Evolutionary conservation across 768 basidiomycete species (phyloP), one percentile per base, ranked within the genome.

Genomic region (Leccinum broughii): DNA sequence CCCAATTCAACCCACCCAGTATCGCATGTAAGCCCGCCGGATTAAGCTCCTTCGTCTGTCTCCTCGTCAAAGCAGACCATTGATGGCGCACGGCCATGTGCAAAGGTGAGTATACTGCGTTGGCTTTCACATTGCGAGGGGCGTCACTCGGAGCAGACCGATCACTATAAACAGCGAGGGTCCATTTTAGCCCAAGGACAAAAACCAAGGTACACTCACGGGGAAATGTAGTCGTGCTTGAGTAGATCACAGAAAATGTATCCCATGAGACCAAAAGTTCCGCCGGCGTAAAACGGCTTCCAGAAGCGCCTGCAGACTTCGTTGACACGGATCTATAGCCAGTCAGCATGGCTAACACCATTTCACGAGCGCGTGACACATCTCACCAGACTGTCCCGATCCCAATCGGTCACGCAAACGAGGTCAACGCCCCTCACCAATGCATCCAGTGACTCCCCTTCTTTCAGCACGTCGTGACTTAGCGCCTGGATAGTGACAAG

Each of bases 191-290:
- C 58, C 14, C 10, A 60, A 54, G 51, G 51, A 51, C 58, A 7
- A 59, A 28, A 32, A 52, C n/a, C 41, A 26, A 26, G 50, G 39
- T 52, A 41, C 44, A 74, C 95, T 77, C 76, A 95, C 96, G 88
- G 85, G 51, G 87, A 77, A 62, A 97, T 85, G 72, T 89, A 93
- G 62, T 94, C 88, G 68, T 97, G 96, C 57, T 84, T 81, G 58
- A 95, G 79, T 57, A 99, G 81, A 72, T 98, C 95, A 63, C 93
- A 93, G 70, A 98, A 97, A 68, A 97, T 93, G 75, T 93, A 99
- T 15, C 96, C 96, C 51, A 87, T 77, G 60, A 95, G 79, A 22
- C 96, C 96, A 71, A 93, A 95, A 15, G 90, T 89, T 11, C 92
- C 92, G 1, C 95, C 95, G n/a, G 89, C 86, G 67, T 97, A 98